Evolutionary conservation across 2,329 filamentous ascomycete species (phyloP), one percentile per base, ranked within the genome.

Genomic region (Trichoderma pleuroti): DNA sequence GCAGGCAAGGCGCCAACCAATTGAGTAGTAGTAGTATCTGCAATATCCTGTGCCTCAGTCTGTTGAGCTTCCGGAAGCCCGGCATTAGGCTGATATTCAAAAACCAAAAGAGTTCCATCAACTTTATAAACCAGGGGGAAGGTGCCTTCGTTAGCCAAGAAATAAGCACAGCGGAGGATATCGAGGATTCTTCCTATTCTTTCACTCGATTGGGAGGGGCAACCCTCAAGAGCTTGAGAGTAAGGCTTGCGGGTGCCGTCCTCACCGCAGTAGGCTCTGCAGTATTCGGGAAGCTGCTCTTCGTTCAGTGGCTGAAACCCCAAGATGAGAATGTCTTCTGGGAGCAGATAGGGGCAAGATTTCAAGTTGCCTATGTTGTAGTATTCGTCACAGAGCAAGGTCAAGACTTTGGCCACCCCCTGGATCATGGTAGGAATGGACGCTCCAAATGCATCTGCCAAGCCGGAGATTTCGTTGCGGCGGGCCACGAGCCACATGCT

Each of bases 401-500:
- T 86, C 46, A 88, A 78, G 3, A 83, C 81, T 26, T 82, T 82
- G 39, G 82, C 82, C 8, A 88, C 80, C 2, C 80, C 79, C 52
- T 81, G 81, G 73, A 85, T 81, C 80, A 87, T 83, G 8, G 83
- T 80, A 30, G 81, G 82, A 30, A 86, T 78, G 57, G 84, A 79
- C 6, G 81, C 80, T 52, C 83, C 83, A 34, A 87, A 80, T 57
- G 83, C 81, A 34, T 82, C 79, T 61, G 81, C 79, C 68, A 83
- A 84, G n/a, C 79, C 77, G 71, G 85, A 81, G 7, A 87, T 75
- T 71, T 87, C 85, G 11, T 78, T 75, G 32, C 83, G 81, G 60
- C 81, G 82, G 18, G 82, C 81, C 67, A 83, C 84, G 3, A 88
- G 79, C 87, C 87, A 89, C 59, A 86, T 82, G 70, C 85, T 79